A percentile compares a stretch with the other conserved stretches of the same genome.
phyloP scores from a whole-genome alignment of 345 rosid species.

The Excoecaria cochinchinensis region DNA sequence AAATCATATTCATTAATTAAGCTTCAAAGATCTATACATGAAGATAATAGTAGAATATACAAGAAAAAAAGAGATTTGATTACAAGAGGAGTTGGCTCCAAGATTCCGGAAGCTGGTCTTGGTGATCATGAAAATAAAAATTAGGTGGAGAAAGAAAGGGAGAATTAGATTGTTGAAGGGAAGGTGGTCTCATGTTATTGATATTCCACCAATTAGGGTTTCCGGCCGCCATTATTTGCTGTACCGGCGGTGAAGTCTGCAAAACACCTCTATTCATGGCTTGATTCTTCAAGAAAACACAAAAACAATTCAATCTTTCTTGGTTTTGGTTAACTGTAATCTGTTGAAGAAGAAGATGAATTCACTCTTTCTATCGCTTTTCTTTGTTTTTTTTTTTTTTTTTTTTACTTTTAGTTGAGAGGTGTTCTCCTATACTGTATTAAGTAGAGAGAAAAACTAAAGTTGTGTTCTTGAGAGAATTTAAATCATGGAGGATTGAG shows the following conservation, averaged over 20 bases:
- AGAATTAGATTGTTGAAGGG: slow-evolving; percentile 39
- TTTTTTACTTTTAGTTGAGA: no score
- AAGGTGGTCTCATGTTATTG: slow-evolving; percentile 61
- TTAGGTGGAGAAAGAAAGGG: slow-evolving; percentile 37
- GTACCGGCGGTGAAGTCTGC: slow-evolving; percentile 80
- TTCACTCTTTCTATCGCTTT: background rate
- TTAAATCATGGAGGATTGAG: slow-evolving; percentile 53
- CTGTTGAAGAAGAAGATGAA: background rate
- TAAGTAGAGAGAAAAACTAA: slow-evolving; percentile 37
- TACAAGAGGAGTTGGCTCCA: slow-evolving; percentile 84
- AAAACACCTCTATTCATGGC: slow-evolving; percentile 69
- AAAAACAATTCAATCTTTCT: background rate
- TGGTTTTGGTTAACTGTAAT: background rate
- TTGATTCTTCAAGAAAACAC: slow-evolving; percentile 2
- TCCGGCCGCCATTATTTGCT: slow-evolving; percentile 78
- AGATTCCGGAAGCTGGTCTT: slow-evolving; percentile 68
- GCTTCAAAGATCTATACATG: no score
- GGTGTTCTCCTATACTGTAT: slow-evolving; percentile 21
- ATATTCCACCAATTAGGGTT: slow-evolving; percentile 88
- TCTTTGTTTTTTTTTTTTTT: background rate
- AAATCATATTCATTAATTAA: slow-evolving; percentile 1
- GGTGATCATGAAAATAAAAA: slow-evolving; percentile 59
- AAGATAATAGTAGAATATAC: background rate
- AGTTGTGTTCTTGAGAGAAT: slow-evolving; percentile 28
- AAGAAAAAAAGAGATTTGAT: background rate